phyloP scores from a whole-genome alignment of 495 filamentous ascomycete species.

The Diplogelasinospora grovesii region DNA sequence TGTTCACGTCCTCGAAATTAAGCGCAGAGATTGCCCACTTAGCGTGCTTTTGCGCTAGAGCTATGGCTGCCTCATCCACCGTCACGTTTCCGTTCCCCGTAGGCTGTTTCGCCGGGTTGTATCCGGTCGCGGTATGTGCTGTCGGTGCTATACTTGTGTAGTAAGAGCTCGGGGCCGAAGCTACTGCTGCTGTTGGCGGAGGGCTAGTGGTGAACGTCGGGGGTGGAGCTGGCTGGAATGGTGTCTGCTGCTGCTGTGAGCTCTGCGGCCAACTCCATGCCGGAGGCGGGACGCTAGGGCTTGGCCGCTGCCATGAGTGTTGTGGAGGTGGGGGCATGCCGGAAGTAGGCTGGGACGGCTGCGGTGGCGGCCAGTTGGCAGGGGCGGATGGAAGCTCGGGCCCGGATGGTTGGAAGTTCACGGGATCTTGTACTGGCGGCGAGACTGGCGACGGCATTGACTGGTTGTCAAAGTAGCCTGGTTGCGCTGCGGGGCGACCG shows the following conservation, averaged over 20 bases:
- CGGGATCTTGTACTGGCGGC: constrained; percentile 15
- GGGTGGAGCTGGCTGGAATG: constrained; percentile 13
- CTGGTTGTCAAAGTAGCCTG: constrained; percentile 18
- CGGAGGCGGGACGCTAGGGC: constrained; percentile 4
- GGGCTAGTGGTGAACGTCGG: constrained; percentile 22
- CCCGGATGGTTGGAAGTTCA: constrained; percentile 10
- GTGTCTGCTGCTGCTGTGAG: constrained; percentile 8
- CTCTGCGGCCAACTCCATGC: constrained; percentile 7
- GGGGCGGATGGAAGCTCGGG: constrained; percentile 15
- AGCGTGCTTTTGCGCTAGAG: constrained; percentile 86
- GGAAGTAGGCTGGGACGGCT: constrained; percentile 13
- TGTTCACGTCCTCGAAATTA: constrained; percentile 92
- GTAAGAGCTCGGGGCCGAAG: constrained; percentile 19
- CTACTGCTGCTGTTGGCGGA: constrained; percentile 21
- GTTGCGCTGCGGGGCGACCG: constrained; percentile 18
- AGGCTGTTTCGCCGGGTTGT: no score
- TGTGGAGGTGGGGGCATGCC: constrained; percentile 17
- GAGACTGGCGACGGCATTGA: constrained; percentile 19
- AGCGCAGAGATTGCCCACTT: constrained; percentile 95
- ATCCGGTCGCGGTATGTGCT: constrained; percentile 9
- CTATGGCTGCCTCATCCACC: constrained; percentile 68
- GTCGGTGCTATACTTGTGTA: constrained; percentile 17
- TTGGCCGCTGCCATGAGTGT: constrained; percentile 10
- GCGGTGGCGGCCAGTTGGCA: constrained; percentile 12
- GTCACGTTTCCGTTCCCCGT: constrained; percentile 14